Base-by-base conservation (phyloP, 2,329 filamentous ascomycete genomes). In the Microdochium paspali region DNA sequence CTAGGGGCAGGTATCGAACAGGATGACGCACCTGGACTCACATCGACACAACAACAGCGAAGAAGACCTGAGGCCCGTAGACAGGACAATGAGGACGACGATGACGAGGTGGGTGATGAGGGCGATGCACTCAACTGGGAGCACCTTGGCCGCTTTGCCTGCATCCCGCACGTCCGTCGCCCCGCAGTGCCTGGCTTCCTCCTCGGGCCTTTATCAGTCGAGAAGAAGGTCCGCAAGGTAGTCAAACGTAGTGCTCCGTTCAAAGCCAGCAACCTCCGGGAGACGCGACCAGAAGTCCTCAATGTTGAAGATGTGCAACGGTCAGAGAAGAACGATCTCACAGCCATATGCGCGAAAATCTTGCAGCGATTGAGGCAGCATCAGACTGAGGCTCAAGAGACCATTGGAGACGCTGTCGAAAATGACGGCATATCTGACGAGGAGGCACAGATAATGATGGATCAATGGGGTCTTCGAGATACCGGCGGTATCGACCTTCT, bases 61-160 rank as follows among this genome's bases (percentile, higher is more conserved):
- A 62, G 74, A 51, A 61, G 56, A 39, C 58, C 63, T 20, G 60
- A 53, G 43, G 66, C 64, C 2, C 68, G 70, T 51, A 40, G 35
- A 51, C 65, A 60, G 49, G 69, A 56, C 13, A 70, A 69, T 2
- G 72, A 73, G 9, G 77, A 80, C 10, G 77, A 79, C 10, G 77
- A 84, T 5, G 85, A 85, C 2, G 82, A 84, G 0, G 78, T 79
- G 1, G 80, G 74, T 2, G 82, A 87, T 31, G 79, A 84, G 46
- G 87, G 84, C 10, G 87, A 93, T 53, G 80, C 83, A 56, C 76
- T 91, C 61, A 87, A 94, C 59, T 98, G 93, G 93, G 79, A 83
- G 35, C 80, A 89, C 56, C 73, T 97, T 3, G 93, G 93, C 2
- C 79, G 80, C 12, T 80, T 80, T 49, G 90, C 87, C 1, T 89